These are phyloP conservation scores for Glebionis coronaria DNA, from an alignment of 129 eudicot genomes.

Conservation along the genomic window DNA sequence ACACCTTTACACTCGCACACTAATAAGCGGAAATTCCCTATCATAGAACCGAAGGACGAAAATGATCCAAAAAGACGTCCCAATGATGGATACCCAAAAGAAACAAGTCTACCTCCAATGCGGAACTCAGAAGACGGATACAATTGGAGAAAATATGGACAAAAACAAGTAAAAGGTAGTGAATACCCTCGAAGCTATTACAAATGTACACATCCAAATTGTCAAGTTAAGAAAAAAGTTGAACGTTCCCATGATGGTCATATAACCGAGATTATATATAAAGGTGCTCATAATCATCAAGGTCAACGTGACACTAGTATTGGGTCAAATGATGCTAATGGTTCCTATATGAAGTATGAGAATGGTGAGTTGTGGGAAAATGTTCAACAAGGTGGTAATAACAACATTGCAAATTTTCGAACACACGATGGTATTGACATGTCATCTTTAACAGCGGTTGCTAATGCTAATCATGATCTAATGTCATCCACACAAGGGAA, in stretches of 20 bases:
- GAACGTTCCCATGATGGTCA: conserved; percentile 79
- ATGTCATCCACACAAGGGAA: conserved; percentile 29
- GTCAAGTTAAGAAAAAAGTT: conserved; percentile 77
- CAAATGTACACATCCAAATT: conserved; percentile 65
- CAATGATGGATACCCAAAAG: no score
- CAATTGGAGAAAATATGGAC: conserved; percentile 86
- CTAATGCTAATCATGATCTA: conserved; percentile 36
- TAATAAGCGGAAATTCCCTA: conserved; percentile 3
- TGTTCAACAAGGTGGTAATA: conserved; percentile 23
- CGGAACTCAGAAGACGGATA: conserved; percentile 64
- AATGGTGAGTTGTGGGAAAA: conserved; percentile 35
- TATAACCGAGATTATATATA: conserved; percentile 67
- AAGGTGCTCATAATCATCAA: conserved; percentile 75
- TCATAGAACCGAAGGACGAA: conserved; percentile 11
- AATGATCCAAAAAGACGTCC: no score
- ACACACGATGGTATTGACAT: conserved; percentile 41
- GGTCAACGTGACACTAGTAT: conserved; percentile 26
- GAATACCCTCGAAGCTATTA: conserved; percentile 82
- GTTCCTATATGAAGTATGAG: conserved; percentile 32
- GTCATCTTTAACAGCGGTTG: conserved; percentile 38
- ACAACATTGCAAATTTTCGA: conserved; percentile 16
- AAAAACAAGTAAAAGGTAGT: conserved; percentile 82
- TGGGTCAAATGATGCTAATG: conserved; percentile 29
- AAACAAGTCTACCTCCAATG: background rate
- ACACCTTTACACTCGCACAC: conserved; percentile 14